These are phyloP conservation scores for Calonectria pseudoreteaudii DNA, from an alignment of 2,329 filamentous ascomycete genomes.

Conservation along the genomic window DNA sequence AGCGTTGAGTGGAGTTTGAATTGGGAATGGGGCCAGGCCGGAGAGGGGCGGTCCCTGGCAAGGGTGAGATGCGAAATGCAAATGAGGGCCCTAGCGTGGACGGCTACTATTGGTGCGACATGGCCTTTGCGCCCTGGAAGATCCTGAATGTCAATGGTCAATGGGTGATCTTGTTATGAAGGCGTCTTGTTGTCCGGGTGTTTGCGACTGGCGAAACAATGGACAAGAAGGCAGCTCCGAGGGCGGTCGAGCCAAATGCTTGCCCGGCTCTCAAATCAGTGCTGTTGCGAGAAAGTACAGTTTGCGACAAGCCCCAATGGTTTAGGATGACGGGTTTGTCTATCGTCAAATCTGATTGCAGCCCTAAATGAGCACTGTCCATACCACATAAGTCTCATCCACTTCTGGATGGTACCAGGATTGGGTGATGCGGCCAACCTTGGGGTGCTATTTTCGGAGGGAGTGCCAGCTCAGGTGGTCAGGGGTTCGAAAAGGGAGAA, in stretches of 20 bases:
- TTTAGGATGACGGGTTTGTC: not conserved
- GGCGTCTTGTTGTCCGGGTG: not conserved
- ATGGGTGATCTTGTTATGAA: not conserved
- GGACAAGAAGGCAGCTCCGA: not conserved
- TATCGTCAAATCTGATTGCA: not conserved
- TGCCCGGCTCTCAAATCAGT: not conserved
- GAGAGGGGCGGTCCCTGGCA: slow-evolving; percentile 34
- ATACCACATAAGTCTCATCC: slow-evolving; percentile 28
- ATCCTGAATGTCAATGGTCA: not conserved
- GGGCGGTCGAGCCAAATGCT: not conserved
- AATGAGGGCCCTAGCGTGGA: slow-evolving; percentile 46
- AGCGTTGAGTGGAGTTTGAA: slow-evolving; percentile 40
- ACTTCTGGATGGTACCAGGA: slow-evolving; percentile 27
- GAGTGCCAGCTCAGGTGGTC: slow-evolving; percentile 36
- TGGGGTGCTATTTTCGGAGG: slow-evolving; percentile 40
- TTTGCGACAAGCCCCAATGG: not conserved
- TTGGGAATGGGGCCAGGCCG: slow-evolving; percentile 27
- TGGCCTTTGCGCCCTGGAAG: slow-evolving; percentile 16
- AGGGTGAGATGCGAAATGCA: slow-evolving; percentile 36
- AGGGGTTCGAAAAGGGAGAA: slow-evolving; percentile 22
- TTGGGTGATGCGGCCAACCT: slow-evolving; percentile 36
- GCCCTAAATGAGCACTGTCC: slow-evolving; percentile 1
- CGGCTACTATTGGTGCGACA: slow-evolving; percentile 46
- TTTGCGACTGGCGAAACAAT: not conserved
- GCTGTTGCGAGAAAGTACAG: not conserved